Evolutionary conservation across 352 stramenopile species (phyloP), one percentile per base, ranked within the genome.

Genomic region (Phytophthora colocasiae): DNA sequence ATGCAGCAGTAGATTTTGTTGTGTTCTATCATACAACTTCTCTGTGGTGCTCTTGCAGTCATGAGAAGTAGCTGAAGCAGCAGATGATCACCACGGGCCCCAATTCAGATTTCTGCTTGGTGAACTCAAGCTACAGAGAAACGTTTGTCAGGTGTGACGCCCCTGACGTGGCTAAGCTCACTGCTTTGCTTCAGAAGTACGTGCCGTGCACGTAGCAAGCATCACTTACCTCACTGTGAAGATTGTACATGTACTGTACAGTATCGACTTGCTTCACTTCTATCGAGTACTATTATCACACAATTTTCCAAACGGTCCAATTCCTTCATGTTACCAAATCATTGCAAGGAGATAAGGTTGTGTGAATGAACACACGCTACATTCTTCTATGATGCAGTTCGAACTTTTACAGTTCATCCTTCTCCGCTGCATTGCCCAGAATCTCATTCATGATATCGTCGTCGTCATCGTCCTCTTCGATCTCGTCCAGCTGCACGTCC

Each of bases 401-500:
- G 27, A 46, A 10, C 31, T 12, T 38, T 66, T 89, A 97, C 59
- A 96, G 75, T 48, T 97, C 90, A 32, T 96, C 88, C 70, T 92
- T 96, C 60, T 80, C 69, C 14, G 58, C 74, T 9, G 56, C 69
- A 43, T 69, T 72, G 29, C 80, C 81, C 8, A 96, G 66, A 19
- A 95, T 95, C 58, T 97, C 91, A 63, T 78, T 91, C 65, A 97
- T 68, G 53, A 97, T 96, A 54, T 95, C 88, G 50, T 93, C 86
- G 55, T 93, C 87, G 15, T 93, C 86, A 51, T 96, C 86, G 27
- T 93, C 85, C 3, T 93, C 87, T 48, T 91, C 89, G 15, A 93
- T 73, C 44, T 82, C 67, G 31, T 94, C 85, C 9, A 85, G 55
- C 64, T 91, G 73, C 34, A 83, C 85, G 51, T 97, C 90, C 66